Base-by-base conservation (phyloP, 2,329 filamentous ascomycete genomes). In the Aspergillus floridensis region DNA sequence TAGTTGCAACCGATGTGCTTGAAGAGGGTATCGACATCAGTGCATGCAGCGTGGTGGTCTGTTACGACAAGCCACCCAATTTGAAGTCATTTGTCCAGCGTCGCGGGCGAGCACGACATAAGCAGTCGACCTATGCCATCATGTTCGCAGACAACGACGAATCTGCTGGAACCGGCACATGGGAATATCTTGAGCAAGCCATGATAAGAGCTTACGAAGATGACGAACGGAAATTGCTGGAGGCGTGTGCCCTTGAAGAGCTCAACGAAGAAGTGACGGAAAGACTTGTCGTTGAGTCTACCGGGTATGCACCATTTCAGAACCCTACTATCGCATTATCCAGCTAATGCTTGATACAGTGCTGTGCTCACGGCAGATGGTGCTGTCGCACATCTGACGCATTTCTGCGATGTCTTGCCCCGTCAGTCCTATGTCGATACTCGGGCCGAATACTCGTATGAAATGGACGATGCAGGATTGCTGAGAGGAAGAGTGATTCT, bases 321-420 rank as follows among this genome's bases (percentile, higher is more conserved):
- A 6, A 6, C 5, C 31, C 32, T 46, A 14, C 44, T 24, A 14
- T n/a, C 3, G 26, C 2, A 19, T 7, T 48, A 12, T 24, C 11
- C 21, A 35, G 26, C 52, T 57, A 6, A 56, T 21, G 14, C 50
- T 53, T 14, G 16, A n/a, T 35, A 14, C 53, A 84, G 87, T 4
- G 91, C 91, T 0, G 75, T 86, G 12, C 77, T 97, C 14, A 89
- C 89, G 11, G 80, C 92, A 1, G 84, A 90, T 41, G 90, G 90
- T 64, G 89, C 91, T 0, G 85, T 88, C 51, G 75, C 81, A n/a
- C 92, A 95, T 72, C 81, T 98, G 1, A 81, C 90, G 50, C 91
- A 96, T 73, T 96, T 97, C 66, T 97, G 93, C 72, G 78, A 80
- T 0, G 81, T 82, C 0, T 72, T 92, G 0, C 81, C 84, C 0